Base-by-base conservation (phyloP, 176 grass and related monocot species). In the Oryza rufipogon region DNA sequence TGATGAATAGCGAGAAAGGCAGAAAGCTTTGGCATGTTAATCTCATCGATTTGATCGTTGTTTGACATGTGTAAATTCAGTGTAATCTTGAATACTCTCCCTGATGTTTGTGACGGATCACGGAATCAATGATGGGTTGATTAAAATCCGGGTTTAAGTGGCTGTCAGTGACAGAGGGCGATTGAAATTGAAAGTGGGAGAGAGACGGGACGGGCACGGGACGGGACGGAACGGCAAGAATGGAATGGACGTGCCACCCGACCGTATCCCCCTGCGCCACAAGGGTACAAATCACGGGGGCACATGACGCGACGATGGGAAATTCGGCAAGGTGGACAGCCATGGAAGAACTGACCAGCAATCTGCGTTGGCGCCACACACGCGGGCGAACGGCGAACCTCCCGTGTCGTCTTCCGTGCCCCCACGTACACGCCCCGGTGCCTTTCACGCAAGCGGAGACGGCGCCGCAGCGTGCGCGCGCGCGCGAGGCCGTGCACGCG, bases 401-500 rank as follows among this genome's bases (percentile, higher is more conserved):
- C 36, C 36, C 36, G 36, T 6, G 36, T 28, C 28, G 28, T 28
- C 28, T 28, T 28, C 36, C 36, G 41, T 42, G 41, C 7, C 41
- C 46, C 47, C 47, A 49, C 47, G 47, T 49, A 49, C 4, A 9
- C 47, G 47, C 13, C 13, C 49, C 4, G 49, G 49, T 17, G 79
- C 46, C 75, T 47, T 69, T 48, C 0, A 61, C 76, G 79, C 71
- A 76, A 83, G 23, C 74, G 39, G 64, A 25, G 68, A 51, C 48
- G 60, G 61, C 52, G 56, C 2, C 11, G 70, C 56, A 36, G 34
- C 73, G 81, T 68, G 34, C 34, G 3, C 34, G 81, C 74, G 34
- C 34, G 3, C 34, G 34, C 36, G 36, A 26, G 70, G 16, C 48
- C 73, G 69, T n/a, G 81, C 86, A 84, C 75, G 87, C 75, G 6